These are phyloP conservation scores for Teratosphaeria pseudoeucalypti DNA, from an alignment of 2,329 filamentous ascomycete species.

Conservation along the genomic window DNA sequence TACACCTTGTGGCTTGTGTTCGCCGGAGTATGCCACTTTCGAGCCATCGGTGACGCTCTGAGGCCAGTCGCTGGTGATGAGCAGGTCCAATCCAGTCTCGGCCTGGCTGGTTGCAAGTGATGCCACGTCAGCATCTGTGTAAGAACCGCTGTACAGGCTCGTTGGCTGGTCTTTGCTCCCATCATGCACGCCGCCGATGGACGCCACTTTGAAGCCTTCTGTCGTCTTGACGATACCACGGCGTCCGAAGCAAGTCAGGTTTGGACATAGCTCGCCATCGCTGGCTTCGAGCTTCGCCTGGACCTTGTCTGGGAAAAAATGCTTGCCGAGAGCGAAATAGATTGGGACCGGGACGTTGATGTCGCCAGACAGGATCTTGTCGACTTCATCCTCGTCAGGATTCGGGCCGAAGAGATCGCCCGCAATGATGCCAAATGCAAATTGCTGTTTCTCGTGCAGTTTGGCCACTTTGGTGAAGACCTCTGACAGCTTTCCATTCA, in stretches of 20 bases:
- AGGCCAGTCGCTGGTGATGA: slow-evolving; percentile 83
- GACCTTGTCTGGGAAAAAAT: slow-evolving; percentile 59
- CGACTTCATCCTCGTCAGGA: slow-evolving; percentile 35
- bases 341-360: slow-evolving; percentile 69
- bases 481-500: slow-evolving; percentile 66
- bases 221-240: slow-evolving; percentile 79
- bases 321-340: slow-evolving; percentile 77
- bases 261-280: slow-evolving; percentile 66
- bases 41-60: slow-evolving; percentile 47
- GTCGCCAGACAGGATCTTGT: slow-evolving; percentile 57
- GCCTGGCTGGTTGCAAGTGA: slow-evolving; percentile 38
- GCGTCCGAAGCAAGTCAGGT: slow-evolving; percentile 82
- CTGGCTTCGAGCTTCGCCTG: slow-evolving; percentile 63
- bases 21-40: slow-evolving; percentile 31
- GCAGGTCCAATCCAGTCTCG: slow-evolving; percentile 70
- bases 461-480: slow-evolving; percentile 71
- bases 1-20: slow-evolving; percentile 21
- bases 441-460: slow-evolving; percentile 78
- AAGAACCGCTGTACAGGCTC: slow-evolving; percentile 66
- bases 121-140: slow-evolving; percentile 58
- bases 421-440: slow-evolving; percentile 72
- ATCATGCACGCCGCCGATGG: slow-evolving; percentile 57
- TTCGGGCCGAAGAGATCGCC: slow-evolving; percentile 68
- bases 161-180: slow-evolving; percentile 9
- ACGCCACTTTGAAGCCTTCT: slow-evolving; percentile 79